Conservation (phyloP, 73 alveolate genomes). For the Paramecium biaurelia region DNA sequence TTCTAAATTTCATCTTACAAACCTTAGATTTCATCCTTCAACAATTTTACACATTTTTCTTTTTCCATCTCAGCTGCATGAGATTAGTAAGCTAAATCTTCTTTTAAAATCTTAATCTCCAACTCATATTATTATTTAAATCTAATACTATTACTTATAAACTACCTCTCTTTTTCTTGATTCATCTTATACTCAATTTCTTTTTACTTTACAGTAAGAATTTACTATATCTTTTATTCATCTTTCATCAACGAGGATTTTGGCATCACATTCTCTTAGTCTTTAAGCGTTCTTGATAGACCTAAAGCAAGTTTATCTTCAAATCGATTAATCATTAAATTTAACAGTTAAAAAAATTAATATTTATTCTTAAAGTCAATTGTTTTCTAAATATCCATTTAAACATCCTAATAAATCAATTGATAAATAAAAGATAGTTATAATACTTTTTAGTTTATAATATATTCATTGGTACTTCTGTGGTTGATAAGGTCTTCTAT, state of each 20-base stretch:
- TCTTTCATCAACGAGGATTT: not conserved
- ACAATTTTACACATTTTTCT: not conserved
- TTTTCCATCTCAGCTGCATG: slow-evolving; percentile 32
- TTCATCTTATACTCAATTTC: slow-evolving; percentile 24
- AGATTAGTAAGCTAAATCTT: slow-evolving; percentile 6
- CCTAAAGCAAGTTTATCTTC: slow-evolving; percentile 13
- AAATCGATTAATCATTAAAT: not conserved
- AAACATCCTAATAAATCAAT: not conserved
- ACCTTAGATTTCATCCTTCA: not conserved
- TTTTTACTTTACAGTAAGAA: not conserved
- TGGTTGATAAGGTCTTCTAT: not conserved
- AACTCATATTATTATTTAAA: slow-evolving; percentile 13
- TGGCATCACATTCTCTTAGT: not conserved
- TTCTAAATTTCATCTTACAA: not conserved
- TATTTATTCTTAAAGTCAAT: not conserved
- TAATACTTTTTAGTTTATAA: not conserved
- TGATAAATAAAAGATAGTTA: not conserved
- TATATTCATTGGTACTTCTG: not conserved
- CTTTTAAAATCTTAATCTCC: slow-evolving; percentile 38
- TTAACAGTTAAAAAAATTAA: not conserved
- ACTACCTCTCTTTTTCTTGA: slow-evolving; percentile 10
- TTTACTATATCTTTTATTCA: not conserved
- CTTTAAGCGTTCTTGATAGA: not conserved
- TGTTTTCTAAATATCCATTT: not conserved
- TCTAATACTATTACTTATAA: not conserved